phyloP scores from a whole-genome alignment of 2,329 filamentous ascomycete species.

The Colletotrichum liriopes region DNA sequence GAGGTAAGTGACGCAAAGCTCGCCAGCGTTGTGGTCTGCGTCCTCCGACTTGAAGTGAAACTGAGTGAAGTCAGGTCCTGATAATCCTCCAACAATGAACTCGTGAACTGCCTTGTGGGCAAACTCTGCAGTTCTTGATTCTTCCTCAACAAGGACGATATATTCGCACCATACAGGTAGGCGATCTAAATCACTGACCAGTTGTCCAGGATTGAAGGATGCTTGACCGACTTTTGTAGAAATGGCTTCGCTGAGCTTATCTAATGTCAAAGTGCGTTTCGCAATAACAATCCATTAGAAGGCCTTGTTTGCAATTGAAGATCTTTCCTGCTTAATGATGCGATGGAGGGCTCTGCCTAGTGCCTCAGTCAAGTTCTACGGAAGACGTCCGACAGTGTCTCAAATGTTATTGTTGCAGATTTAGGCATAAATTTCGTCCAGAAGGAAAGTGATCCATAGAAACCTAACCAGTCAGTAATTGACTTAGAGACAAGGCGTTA shows the following conservation, averaged over 20 bases:
- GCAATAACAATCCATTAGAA: background rate
- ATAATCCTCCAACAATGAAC: background rate
- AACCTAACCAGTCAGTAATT: background rate
- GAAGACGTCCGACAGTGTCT: background rate
- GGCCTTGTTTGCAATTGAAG: background rate
- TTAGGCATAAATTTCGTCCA: background rate
- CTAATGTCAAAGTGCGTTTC: background rate
- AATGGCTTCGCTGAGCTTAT: background rate
- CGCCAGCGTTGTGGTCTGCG: background rate
- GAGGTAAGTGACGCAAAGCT: background rate
- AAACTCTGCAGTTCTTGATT: background rate
- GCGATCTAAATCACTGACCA: background rate
- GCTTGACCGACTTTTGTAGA: background rate
- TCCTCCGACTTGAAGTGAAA: background rate
- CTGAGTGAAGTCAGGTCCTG: background rate
- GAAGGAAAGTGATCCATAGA: background rate
- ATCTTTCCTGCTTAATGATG: background rate
- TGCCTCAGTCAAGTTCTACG: background rate
- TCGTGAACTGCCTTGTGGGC: background rate
- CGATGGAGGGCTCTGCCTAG: background rate
- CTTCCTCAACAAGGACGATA: background rate
- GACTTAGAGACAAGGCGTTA: background rate
- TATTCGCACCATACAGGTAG: background rate
- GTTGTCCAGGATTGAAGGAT: background rate
- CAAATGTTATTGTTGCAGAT: background rate